Evolutionary conservation across 768 basidiomycete species (phyloP).

Genomic region (Collybiopsis confluens): DNA sequence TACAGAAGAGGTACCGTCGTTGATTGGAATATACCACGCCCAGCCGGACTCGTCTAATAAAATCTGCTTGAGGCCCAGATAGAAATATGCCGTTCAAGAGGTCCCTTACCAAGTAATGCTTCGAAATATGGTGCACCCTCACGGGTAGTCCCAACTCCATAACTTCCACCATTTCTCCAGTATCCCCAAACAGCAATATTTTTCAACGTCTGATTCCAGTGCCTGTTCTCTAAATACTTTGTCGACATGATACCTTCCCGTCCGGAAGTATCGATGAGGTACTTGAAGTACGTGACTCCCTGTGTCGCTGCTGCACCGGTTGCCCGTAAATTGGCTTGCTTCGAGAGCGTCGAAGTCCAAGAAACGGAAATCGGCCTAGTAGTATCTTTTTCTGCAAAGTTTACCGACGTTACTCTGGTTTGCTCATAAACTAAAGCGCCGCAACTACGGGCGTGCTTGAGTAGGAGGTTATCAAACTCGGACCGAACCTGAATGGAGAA

Average conservation of each 20-base stretch:
- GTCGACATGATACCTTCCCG: slow-evolving; percentile 55
- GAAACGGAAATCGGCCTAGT: no score
- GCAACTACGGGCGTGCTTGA: slow-evolving; percentile 46
- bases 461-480: slow-evolving; percentile 54
- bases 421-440: slow-evolving; percentile 48
- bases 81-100: neutral
- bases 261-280: slow-evolving; percentile 47
- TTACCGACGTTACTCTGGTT: slow-evolving; percentile 38
- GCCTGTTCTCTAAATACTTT: slow-evolving; percentile 53
- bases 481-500: slow-evolving; percentile 39
- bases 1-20: slow-evolving; percentile 44
- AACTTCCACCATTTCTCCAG: slow-evolving; percentile 47
- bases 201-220: slow-evolving; percentile 44
- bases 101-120: slow-evolving; percentile 44
- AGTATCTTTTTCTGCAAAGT: no score
- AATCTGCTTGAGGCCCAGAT: slow-evolving; percentile 3
- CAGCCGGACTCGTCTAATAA: slow-evolving; percentile 47
- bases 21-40: slow-evolving; percentile 55
- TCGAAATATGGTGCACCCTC: slow-evolving; percentile 51
- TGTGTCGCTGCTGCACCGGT: slow-evolving; percentile 27
- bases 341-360: slow-evolving; percentile 37
- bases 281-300: slow-evolving; percentile 29
- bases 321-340: slow-evolving; percentile 15
- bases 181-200: slow-evolving; percentile 70
- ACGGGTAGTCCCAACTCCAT: slow-evolving; percentile 34